Conservation (phyloP, 2,329 filamentous ascomycete genomes). For the Alternaria viburni region DNA sequence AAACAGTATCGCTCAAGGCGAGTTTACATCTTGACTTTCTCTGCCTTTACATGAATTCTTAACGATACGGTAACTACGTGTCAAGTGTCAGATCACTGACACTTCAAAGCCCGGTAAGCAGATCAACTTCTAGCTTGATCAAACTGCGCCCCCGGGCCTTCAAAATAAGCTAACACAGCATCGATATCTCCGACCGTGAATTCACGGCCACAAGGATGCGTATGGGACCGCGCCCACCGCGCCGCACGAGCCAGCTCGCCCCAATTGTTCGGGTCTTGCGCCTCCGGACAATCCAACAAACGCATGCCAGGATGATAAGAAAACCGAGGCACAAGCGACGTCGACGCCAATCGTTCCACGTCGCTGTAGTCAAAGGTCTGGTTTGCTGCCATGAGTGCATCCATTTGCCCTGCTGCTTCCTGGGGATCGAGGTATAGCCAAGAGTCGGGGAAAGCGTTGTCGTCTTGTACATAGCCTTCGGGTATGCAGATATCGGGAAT, state of each 20-base stretch:
- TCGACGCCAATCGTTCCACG: not conserved
- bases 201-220: not conserved
- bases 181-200: not conserved
- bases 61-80: not conserved
- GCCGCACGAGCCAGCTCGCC: not conserved
- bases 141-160: not conserved
- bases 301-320: not conserved
- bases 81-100: not conserved
- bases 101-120: not conserved
- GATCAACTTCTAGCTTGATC: not conserved
- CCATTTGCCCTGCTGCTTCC: not conserved
- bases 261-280: not conserved
- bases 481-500: not conserved
- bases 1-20: not conserved
- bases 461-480: not conserved
- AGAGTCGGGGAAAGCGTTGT: not conserved
- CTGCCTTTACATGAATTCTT: not conserved
- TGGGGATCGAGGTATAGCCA: not conserved
- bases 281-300: not conserved
- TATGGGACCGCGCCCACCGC: not conserved
- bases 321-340: not conserved
- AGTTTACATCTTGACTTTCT: not conserved
- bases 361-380: not conserved
- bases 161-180: not conserved
- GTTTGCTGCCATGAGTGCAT: slow-evolving; percentile 4